Evolutionary conservation across 169 alveolate species (phyloP).

Genomic region (Babesia ovata): DNA sequence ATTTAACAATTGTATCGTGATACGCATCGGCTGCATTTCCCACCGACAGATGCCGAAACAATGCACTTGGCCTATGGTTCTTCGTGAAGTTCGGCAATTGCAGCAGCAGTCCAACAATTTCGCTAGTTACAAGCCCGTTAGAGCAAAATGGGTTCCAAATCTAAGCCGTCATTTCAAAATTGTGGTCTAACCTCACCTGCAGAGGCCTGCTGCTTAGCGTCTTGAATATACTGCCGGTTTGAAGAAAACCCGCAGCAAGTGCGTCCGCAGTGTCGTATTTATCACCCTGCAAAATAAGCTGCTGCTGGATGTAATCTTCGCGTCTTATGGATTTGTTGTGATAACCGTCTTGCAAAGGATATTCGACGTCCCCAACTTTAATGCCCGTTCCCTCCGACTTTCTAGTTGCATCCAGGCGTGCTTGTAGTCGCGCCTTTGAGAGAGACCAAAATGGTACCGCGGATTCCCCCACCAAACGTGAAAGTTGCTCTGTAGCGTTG

Average conservation of each 20-base stretch:
- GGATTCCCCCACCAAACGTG: not conserved
- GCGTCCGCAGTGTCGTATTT: constrained; percentile 58
- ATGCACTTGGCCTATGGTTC: constrained; percentile 15
- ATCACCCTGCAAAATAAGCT: constrained; percentile 25
- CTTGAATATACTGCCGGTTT: constrained; percentile 23
- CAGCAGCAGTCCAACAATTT: constrained; percentile 41
- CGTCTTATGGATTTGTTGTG: not conserved
- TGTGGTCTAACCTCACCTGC: not conserved
- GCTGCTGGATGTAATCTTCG: constrained; percentile 31
- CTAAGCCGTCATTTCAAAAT: not conserved
- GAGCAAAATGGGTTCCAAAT: constrained; percentile 71
- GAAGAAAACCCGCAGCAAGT: constrained; percentile 44
- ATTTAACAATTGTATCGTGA: constrained; percentile 4
- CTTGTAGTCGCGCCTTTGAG: constrained; percentile 22
- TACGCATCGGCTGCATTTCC: not conserved
- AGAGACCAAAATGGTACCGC: constrained; percentile 62
- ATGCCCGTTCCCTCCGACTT: not conserved
- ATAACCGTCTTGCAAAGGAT: not conserved
- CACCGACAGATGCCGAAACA: not conserved
- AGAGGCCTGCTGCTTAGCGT: constrained; percentile 13
- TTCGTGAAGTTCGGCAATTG: constrained; percentile 53
- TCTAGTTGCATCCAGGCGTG: constrained; percentile 4
- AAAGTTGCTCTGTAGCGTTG: not conserved
- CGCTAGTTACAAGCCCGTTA: constrained; percentile 55
- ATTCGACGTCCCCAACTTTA: not conserved